These are phyloP conservation scores for Prunus kanzakura DNA, from an alignment of 306 rosid species.

Conservation along the genomic window DNA sequence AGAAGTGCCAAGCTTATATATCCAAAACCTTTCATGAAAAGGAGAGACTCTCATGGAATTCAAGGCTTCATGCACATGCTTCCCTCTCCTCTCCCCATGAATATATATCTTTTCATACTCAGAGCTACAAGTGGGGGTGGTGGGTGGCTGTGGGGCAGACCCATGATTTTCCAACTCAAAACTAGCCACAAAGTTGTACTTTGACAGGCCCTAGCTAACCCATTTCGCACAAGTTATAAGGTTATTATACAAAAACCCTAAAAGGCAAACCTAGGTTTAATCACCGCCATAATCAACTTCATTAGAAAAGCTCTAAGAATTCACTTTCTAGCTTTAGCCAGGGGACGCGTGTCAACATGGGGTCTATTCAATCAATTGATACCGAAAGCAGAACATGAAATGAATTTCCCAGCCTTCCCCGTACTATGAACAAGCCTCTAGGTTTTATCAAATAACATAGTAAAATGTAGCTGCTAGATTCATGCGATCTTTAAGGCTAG, in stretches of 20 bases:
- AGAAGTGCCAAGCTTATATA: slow-evolving; percentile 52
- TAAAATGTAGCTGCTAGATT: neutral
- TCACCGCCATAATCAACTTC: slow-evolving; percentile 9
- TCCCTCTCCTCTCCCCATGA: slow-evolving; percentile 49
- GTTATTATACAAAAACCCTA: slow-evolving; percentile 8
- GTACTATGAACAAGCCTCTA: slow-evolving; percentile 16
- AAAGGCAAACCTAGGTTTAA: slow-evolving; percentile 21
- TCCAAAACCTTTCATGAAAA: slow-evolving; percentile 64
- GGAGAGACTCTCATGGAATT: slow-evolving; percentile 54
- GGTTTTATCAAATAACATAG: slow-evolving; percentile 8
- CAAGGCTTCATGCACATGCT: slow-evolving; percentile 65
- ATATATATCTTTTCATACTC: slow-evolving; percentile 17
- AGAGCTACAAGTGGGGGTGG: slow-evolving; percentile 32
- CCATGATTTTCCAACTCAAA: slow-evolving; percentile 39
- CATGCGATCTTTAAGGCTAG: slow-evolving; percentile 18
- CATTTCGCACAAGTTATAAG: slow-evolving; percentile 6
- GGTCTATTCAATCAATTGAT: neutral
- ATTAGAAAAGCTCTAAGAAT: slow-evolving; percentile 7
- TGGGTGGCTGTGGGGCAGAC: slow-evolving; percentile 34
- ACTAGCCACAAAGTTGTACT: slow-evolving; percentile 26
- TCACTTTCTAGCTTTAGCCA: slow-evolving; percentile 15
- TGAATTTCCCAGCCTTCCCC: slow-evolving; percentile 22
- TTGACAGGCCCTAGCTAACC: neutral
- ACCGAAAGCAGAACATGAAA: slow-evolving; percentile 34
- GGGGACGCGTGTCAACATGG: slow-evolving; percentile 30